Conservation (phyloP, 2,329 filamentous ascomycete genomes). For the Fusarium concolor region DNA sequence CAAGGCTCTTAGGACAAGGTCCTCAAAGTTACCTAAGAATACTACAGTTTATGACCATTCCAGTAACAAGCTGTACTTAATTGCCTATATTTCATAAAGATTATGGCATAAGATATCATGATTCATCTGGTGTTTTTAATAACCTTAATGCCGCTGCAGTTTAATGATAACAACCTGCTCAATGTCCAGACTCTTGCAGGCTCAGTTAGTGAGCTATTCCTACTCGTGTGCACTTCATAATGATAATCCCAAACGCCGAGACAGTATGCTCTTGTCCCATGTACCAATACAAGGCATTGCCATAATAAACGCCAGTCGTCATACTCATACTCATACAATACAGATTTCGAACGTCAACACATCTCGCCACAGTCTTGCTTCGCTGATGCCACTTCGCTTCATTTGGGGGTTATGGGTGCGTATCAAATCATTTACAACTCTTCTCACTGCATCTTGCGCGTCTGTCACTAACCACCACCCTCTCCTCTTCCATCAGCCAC, state of each 20-base stretch:
- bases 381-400: slow-evolving; percentile 44
- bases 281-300: slow-evolving; percentile 13
- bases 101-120: background rate
- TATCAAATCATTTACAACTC: slow-evolving; percentile 50
- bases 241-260: slow-evolving; percentile 19
- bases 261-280: slow-evolving; percentile 7
- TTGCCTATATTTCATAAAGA: background rate
- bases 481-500: slow-evolving; percentile 44
- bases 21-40: too few relatives aligned
- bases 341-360: slow-evolving; percentile 35
- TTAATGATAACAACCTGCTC: background rate
- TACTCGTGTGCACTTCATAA: background rate
- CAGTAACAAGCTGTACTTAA: background rate
- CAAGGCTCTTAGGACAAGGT: too few relatives aligned
- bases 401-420: slow-evolving; percentile 43
- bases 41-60: too few relatives aligned
- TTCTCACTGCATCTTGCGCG: slow-evolving; percentile 47
- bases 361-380: slow-evolving; percentile 31
- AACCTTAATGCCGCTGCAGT: background rate
- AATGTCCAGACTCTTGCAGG: background rate
- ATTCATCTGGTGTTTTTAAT: background rate
- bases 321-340: slow-evolving; percentile 25
- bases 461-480: slow-evolving; percentile 44
- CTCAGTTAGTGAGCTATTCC: slow-evolving; percentile 7
- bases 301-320: slow-evolving; percentile 25